phyloP scores from a whole-genome alignment of 345 rosid species.

The Aquilaria malaccensis region DNA sequence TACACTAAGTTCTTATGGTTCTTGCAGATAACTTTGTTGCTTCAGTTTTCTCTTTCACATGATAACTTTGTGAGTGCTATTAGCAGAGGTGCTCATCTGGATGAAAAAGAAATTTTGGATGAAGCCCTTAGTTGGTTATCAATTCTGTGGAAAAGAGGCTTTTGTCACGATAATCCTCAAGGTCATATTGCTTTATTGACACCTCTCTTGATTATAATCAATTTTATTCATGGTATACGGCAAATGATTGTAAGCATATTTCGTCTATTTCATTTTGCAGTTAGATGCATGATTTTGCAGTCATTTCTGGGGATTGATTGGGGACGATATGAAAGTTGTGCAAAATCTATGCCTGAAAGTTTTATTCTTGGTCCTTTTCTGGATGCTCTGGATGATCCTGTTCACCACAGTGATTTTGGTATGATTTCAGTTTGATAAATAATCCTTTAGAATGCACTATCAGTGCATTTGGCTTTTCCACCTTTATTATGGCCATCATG shows the following conservation, averaged over 20 bases:
- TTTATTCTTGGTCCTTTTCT: constrained; percentile 80
- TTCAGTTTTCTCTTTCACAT: constrained; percentile 46
- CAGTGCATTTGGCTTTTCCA: background rate
- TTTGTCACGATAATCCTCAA: constrained; percentile 84
- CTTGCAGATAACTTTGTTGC: constrained; percentile 63
- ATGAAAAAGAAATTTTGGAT: constrained; percentile 22
- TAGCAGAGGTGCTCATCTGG: constrained; percentile 23
- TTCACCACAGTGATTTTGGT: constrained; percentile 93
- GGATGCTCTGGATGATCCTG: constrained; percentile 81
- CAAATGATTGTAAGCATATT: constrained; percentile 2
- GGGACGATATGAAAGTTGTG: constrained; percentile 47
- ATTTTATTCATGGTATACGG: background rate
- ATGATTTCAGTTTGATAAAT: constrained; percentile 21
- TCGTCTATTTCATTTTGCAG: constrained; percentile 32
- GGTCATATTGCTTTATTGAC: constrained; percentile 36
- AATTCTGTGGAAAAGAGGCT: constrained; percentile 81
- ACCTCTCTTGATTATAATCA: background rate
- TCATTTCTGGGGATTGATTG: constrained; percentile 79
- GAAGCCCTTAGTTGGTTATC: constrained; percentile 73
- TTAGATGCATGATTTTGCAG: constrained; percentile 91
- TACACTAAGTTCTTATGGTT: constrained; percentile 17
- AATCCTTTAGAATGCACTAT: background rate
- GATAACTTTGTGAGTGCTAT: constrained; percentile 37
- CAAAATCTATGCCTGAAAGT: constrained; percentile 54
- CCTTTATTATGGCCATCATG: background rate